Percentiles rank a stretch among this genome's conserved stretches.
Evolutionary conservation across 805 yeast genomes (phyloP).

Genomic region (Candida pseudofarinosa): DNA sequence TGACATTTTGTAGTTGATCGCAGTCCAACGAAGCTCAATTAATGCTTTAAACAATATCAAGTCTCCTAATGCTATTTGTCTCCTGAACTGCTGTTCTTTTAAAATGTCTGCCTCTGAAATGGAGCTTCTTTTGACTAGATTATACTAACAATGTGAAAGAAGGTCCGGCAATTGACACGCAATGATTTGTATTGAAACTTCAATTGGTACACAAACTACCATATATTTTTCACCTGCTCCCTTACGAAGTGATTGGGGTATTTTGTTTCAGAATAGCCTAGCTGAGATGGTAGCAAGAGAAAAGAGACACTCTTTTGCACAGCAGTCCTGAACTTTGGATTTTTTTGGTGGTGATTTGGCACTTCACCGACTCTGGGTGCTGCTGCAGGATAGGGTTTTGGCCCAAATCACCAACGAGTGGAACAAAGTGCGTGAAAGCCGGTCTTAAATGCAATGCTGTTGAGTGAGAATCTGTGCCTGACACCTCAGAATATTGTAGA

Average conservation of each 20-base stretch:
- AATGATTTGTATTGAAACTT: not conserved
- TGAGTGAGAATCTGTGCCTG: not conserved
- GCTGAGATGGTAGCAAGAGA: not conserved
- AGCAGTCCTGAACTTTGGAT: too few species aligned
- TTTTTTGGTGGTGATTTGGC: too few species aligned
- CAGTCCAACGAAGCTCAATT: not conserved
- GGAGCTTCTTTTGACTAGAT: not conserved
- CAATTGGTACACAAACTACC: not conserved
- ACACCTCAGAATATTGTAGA: not conserved
- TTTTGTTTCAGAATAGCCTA: not conserved
- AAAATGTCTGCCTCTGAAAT: not conserved
- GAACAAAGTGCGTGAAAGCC: too few species aligned
- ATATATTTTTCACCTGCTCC: not conserved
- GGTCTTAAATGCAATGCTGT: too few species aligned
- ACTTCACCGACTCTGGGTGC: not conserved
- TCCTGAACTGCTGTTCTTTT: not conserved
- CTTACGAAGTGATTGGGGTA: not conserved
- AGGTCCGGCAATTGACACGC: not conserved
- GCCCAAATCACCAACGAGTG: not conserved
- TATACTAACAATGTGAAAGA: not conserved
- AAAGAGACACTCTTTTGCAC: not conserved
- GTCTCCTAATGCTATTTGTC: not conserved
- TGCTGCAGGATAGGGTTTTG: not conserved
- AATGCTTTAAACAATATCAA: too few species aligned
- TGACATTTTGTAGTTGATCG: slow-evolving; percentile 21